phyloP scores from a whole-genome alignment of 345 rosid genomes.

The Gynandropsis gynandra region DNA sequence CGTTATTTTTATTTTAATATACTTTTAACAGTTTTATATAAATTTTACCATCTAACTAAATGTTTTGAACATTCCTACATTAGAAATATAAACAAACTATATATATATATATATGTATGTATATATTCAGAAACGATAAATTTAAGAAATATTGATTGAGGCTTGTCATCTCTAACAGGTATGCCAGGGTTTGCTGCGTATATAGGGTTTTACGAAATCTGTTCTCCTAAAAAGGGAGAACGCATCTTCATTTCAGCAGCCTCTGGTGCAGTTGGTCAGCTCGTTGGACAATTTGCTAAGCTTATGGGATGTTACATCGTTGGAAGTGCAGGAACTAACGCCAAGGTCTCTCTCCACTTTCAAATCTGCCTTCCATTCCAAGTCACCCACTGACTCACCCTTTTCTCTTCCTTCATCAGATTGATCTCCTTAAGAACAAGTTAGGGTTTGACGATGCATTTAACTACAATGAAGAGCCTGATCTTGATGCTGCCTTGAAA shows the following conservation, averaged over 20 bases:
- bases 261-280: conserved; percentile 52
- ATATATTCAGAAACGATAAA: too few relatives aligned
- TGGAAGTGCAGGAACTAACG: conserved; percentile 43
- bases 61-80: too few relatives aligned
- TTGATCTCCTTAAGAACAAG: conserved; percentile 37
- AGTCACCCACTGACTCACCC: too few relatives aligned
- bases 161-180: conserved; percentile 23
- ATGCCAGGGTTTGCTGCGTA: conserved; percentile 52
- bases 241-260: conserved; percentile 45
- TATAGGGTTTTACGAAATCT: conserved; percentile 37
- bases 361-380: background rate
- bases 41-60: too few relatives aligned
- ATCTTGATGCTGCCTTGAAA: conserved; percentile 37
- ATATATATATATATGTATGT: too few relatives aligned
- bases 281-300: conserved; percentile 57
- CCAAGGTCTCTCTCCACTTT: conserved; percentile 24
- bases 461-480: conserved; percentile 45
- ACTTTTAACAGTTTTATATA: too few relatives aligned
- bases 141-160: too few relatives aligned
- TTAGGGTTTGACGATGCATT: conserved; percentile 53
- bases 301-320: conserved; percentile 46
- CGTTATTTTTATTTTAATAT: too few relatives aligned
- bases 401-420: conserved; percentile 14
- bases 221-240: conserved; percentile 50
- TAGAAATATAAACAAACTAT: too few relatives aligned